Percentiles rank a stretch among this genome's conserved stretches.
phyloP scores from a whole-genome alignment of 2,329 filamentous ascomycete genomes.

The Lecanicillium sp. region DNA sequence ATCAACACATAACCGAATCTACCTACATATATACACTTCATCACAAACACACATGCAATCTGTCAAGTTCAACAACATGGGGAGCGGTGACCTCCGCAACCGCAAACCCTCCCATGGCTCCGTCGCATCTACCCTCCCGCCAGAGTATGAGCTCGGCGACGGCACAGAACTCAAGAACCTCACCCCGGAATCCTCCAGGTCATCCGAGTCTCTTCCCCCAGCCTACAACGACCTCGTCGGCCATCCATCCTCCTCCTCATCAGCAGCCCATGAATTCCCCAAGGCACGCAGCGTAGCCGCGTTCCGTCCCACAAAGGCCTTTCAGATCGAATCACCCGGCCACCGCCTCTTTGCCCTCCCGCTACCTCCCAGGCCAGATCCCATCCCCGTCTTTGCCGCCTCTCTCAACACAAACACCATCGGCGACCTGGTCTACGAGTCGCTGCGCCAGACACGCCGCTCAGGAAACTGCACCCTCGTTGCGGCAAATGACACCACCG shows the following conservation, averaged over 20 bases:
- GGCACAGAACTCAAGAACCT: conserved; percentile 17
- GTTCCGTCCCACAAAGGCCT: conserved; percentile 34
- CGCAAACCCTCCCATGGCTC: conserved; percentile 10
- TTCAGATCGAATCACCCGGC: conserved; percentile 42
- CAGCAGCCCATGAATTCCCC: conserved; percentile 6
- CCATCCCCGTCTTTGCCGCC: conserved; percentile 34
- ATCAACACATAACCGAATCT: too few relatives aligned
- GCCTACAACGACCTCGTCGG: conserved; percentile 7
- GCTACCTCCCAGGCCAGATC: conserved; percentile 23
- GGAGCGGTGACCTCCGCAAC: conserved; percentile 2
- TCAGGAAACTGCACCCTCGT: conserved; percentile 42
- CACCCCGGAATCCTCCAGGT: conserved; percentile 16
- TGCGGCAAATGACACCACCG: conserved; percentile 25
- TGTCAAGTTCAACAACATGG: too few relatives aligned
- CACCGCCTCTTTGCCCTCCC: conserved; percentile 35
- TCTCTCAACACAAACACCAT: conserved; percentile 24
- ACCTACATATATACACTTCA: too few relatives aligned
- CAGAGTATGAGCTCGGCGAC: conserved; percentile 18
- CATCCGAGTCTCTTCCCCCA: conserved; percentile 20
- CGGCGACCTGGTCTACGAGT: conserved; percentile 39
- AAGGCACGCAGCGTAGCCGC: conserved; percentile 6
- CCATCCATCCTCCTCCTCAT: conserved; percentile 9
- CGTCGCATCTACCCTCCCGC: conserved; percentile 17
- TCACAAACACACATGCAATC: too few relatives aligned
- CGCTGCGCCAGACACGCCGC: conserved; percentile 34